Evolutionary conservation across 2,329 filamentous ascomycete species (phyloP), one percentile per base, ranked within the genome.

Genomic region (Diaporthe amygdali): DNA sequence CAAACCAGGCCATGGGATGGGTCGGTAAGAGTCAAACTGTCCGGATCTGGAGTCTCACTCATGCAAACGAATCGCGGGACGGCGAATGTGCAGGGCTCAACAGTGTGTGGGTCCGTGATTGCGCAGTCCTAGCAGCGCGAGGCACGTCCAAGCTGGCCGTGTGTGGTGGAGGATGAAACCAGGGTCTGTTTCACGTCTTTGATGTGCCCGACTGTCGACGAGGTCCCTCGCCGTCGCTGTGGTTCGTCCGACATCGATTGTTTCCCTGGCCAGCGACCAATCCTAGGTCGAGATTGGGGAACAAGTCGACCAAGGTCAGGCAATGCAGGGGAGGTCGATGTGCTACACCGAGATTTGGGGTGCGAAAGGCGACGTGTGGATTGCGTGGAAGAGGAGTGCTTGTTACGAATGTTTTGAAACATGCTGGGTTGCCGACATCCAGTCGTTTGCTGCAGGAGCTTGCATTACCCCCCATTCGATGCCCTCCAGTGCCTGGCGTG

Each of bases 131-230:
- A 34, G 59, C 59, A 49, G 59, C 41, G 27, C 44, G 41, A 47
- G 34, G 56, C 47, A 44, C 22, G 30, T 34, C 37, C 30, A 20
- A 20, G 41, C 22, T 44, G 25, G n/a, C 22, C 27, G 47, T 25
- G 15, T 12, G 56, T 22, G 49, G 52, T 47, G 69, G 32, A 22
- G 52, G 49, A 30, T 55, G 63, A 34, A 44, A 46, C 52, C 10
- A 27, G 64, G 56, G 51, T 55, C 25, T 54, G 71, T 73, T 73
- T 73, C 71, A 73, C 49, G 39, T n/a, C 52, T 63, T 54, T n/a
- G 63, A 51, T 47, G n/a, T 47, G 49, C 67, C 44, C 7, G 32
- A 39, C 41, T 6, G 55, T 68, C 52, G 52, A 49, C 8, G 25
- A 39, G 52, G 41, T n/a, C 39, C 15, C 34, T 59, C n/a, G 41